Base-by-base conservation (phyloP, 2,329 filamentous ascomycete species). In the Phyllosticta citribraziliensis region DNA sequence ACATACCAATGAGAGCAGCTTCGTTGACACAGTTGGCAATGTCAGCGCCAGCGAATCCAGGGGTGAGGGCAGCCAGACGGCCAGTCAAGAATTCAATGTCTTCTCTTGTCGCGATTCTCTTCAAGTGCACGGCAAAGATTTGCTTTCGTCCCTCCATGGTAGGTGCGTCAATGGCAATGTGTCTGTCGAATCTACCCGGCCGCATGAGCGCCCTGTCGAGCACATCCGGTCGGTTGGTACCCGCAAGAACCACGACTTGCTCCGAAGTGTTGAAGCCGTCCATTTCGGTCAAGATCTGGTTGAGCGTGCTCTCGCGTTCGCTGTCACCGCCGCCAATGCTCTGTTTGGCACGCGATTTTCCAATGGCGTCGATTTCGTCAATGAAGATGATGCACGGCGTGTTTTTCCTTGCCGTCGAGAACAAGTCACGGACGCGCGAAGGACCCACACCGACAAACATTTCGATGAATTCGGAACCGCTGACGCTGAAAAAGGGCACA, bases 381-480 rank as follows among this genome's bases (percentile, higher is more conserved):
- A 99, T 97, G 80, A 99, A 99, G 75, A 99, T 95, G 75, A 99
- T 99, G 77, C 94, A 99, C 3, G 94, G 94, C 0, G 94, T 89
- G 75, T 90, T 96, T 80, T 97, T 97, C 62, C 94, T 86, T 19
- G 94, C 94, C 68, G 90, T 96, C 62, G 91, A 87, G 70, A 99
- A 99, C 58, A 99, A 79, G 74, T 99, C 94, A 68, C 94, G 86
- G 57, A 99, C 94, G 75, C 94, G 85, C 30, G 93, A 97, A 20
- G 94, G 90, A 75, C 94, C 94, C 63, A 99, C 94, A 84, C 94
- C 94, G 57, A 99, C 94, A 72, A 99, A 99, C 93, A 99, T 99
- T 78, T 99, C 94, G 33, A 99, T 93, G 72, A 99, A 99, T 74
- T 99, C 94, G 56, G 94, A 99, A 72, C 94, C 94, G 74, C 91